Evolutionary conservation across 495 filamentous ascomycete genomes (phyloP), one percentile per base, ranked within the genome.

Genomic region (Achaetomiella virescens): DNA sequence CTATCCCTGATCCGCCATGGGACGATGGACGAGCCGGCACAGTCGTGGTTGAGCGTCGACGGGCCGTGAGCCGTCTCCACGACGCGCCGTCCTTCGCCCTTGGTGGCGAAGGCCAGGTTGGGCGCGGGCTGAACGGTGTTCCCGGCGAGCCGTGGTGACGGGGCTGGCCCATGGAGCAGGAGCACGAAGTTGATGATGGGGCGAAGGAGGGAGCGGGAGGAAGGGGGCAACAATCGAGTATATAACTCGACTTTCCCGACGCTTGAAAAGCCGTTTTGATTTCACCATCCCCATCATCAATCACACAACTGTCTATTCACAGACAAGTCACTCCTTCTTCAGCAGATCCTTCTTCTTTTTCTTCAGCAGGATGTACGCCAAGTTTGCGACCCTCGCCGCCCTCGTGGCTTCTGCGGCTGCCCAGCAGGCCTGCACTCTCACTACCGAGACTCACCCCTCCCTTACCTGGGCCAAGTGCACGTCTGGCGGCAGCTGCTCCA

Each of bases 401-500:
- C 66, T 80, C 33, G 64, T 77, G 60, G 71, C 71, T 55, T 44
- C 66, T 33, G 72, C 71, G 57, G 54, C 66, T 22, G 75, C 72
- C 58, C 84, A 87, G 71, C 73, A 82, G 66, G 76, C 74, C 48
- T 82, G 82, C 69, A 78, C 70, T n/a, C 55, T 75, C 60, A 74
- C 72, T 20, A 48, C 76, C 10, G 84, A 86, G 70, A 77, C 70
- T 17, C 81, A 84, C 61, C 83, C 83, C 38, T 66, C 74, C 52
- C 60, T 86, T 55, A 72, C 59, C 63, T 84, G 81, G 82, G 71
- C 77, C 59, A 78, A 74, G 52, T 86, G 82, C 69, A 73, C 73
- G 20, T 61, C 67, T 47, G 64, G 66, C 36, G 81, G 81, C 48
- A 74, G 62, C 60, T 85, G 81, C 72, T 66, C 65, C 48, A 61